Evolutionary conservation across 2,329 filamentous ascomycete genomes (phyloP), one percentile per base, ranked within the genome.

Genomic region (Blastomyces gilchristii): DNA sequence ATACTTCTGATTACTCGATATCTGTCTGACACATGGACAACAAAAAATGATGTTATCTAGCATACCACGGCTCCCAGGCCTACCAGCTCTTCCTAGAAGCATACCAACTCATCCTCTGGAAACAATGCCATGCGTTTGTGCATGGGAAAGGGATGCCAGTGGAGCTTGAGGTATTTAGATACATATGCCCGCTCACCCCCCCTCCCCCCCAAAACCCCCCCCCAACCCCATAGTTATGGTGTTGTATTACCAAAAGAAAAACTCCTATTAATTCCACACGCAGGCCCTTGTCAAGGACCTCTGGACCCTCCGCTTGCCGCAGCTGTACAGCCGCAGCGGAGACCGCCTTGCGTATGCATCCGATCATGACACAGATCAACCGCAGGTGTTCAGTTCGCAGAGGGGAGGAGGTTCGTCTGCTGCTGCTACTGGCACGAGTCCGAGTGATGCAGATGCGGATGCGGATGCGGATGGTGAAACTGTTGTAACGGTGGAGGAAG

Each of bases 51-150:
- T 53, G 25, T 56, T 87, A 12, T 43, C 60, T 62, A 81, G 81
- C 75, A 63, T 80, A 81, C 69, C 78, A 73, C 6, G 92, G 92
- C 52, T 79, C 83, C 57, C 82, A 85, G 61, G 93, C 88, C 16
- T 85, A 86, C 67, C 85, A 88, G 66, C 82, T 97, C 31, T 97
- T 90, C 72, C 80, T 97, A 45, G 88, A 96, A 72, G 88, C 85
- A 66, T 83, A 95, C 64, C 93, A 97, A 75, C 79, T 96, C 41
- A 82, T 97, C 58, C 78, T 99, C 37, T 86, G 91, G 72, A 90
- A 88, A 71, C 93, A 97, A 77, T 78, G 90, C 18, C 77, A 84
- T 70, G 92, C 87, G 81, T 79, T 97, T 39, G 79, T 96, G 16
- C 78, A 83, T 28, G 78, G 81, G 6, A 86, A 86, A 71, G 82